phyloP scores from a whole-genome alignment of 345 rosid genomes.

The Pistacia atlantica region DNA sequence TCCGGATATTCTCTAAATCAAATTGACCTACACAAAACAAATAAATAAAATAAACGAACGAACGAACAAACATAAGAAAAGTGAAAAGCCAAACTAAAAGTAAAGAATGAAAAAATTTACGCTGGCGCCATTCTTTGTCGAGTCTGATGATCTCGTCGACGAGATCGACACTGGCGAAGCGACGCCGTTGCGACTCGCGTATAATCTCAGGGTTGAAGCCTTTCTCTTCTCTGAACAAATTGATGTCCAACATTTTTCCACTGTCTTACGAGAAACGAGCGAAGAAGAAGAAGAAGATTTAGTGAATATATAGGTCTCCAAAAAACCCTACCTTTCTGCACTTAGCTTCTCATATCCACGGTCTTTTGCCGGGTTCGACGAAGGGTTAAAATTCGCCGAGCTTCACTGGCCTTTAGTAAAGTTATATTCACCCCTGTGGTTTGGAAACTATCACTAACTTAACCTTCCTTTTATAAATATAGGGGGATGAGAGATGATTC shows the following conservation, averaged over 20 bases:
- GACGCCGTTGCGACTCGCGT: conserved; percentile 77
- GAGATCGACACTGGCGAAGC: conserved; percentile 58
- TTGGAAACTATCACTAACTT: too few relatives aligned
- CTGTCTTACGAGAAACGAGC: background rate
- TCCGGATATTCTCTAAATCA: conserved; percentile 64
- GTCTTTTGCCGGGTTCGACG: too few relatives aligned
- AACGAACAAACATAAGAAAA: background rate
- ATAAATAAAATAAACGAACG: conserved; percentile 7
- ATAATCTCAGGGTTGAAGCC: conserved; percentile 74
- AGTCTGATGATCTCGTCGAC: conserved; percentile 75
- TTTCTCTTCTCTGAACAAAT: conserved; percentile 73
- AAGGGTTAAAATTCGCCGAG: too few relatives aligned
- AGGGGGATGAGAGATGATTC: too few relatives aligned
- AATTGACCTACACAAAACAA: conserved; percentile 53
- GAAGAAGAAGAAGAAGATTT: background rate
- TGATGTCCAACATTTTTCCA: conserved; percentile 72
- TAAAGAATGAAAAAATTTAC: conserved; percentile 29
- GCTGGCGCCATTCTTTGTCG: conserved; percentile 80
- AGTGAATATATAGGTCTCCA: background rate
- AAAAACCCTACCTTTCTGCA: background rate
- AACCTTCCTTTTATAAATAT: too few relatives aligned
- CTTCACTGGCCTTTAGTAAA: too few relatives aligned
- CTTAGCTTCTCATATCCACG: background rate
- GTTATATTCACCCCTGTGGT: background rate
- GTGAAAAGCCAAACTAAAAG: background rate